phyloP scores from a whole-genome alignment of 2,329 filamentous ascomycete species.

The Alternaria burnsii region DNA sequence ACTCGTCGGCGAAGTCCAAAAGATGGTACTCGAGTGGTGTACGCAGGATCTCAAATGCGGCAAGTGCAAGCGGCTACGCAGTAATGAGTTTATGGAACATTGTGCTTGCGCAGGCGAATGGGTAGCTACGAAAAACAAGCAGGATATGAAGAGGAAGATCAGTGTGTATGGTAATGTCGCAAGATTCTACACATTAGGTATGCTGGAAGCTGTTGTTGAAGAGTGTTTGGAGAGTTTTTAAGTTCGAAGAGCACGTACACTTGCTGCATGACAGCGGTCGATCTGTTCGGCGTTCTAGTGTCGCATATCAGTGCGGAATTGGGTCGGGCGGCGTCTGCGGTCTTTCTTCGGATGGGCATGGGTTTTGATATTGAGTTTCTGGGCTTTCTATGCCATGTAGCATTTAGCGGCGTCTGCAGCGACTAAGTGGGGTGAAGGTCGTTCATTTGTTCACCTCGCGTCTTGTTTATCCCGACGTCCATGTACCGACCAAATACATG shows the following conservation, averaged over 20 bases:
- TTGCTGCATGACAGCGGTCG: not conserved
- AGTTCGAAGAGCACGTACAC: constrained; percentile 32
- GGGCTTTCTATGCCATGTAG: not conserved
- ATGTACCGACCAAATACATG: not conserved
- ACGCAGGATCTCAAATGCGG: constrained; percentile 90
- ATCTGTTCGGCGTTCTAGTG: not conserved
- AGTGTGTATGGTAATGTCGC: constrained; percentile 78
- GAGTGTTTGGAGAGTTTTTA: constrained; percentile 63
- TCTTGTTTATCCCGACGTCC: constrained; percentile 17
- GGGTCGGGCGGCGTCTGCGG: not conserved
- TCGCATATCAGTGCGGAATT: constrained; percentile 1
- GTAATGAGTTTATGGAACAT: constrained; percentile 97
- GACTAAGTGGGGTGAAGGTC: constrained; percentile 12
- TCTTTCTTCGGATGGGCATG: not conserved
- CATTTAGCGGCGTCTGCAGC: constrained; percentile 8
- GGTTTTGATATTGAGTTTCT: constrained; percentile 3
- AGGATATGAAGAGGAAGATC: constrained; percentile 71
- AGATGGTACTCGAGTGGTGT: constrained; percentile 78
- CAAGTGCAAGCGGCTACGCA: constrained; percentile 70
- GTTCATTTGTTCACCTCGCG: not conserved
- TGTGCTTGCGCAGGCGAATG: constrained; percentile 92
- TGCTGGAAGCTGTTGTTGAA: constrained; percentile 79
- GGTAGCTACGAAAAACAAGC: constrained; percentile 74
- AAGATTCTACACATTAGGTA: constrained; percentile 78
- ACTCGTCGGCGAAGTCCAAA: constrained; percentile 79